Percentiles rank a stretch among this genome's conserved stretches.
Evolutionary conservation across 805 yeast genomes (phyloP).

Genomic region (Priceomyces fermenticarens): DNA sequence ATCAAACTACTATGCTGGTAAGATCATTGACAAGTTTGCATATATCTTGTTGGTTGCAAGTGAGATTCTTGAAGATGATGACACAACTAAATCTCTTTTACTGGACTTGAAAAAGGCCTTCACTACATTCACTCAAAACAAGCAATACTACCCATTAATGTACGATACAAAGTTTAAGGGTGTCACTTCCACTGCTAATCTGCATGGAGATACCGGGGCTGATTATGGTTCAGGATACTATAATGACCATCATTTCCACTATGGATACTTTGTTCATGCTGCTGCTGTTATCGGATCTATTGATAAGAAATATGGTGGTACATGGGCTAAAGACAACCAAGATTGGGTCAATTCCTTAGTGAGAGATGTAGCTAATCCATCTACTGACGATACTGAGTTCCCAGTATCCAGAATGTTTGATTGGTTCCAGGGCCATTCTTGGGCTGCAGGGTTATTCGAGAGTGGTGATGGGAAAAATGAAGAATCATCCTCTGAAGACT

Average conservation of each 20-base stretch:
- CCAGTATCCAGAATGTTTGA: conserved; percentile 74
- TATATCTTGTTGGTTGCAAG: conserved; percentile 50
- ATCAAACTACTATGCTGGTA: conserved; percentile 53
- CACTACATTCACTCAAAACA: conserved; percentile 33
- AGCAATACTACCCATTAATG: conserved; percentile 48
- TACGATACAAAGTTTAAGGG: conserved; percentile 58
- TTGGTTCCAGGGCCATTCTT: conserved; percentile 76
- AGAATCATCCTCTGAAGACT: conserved; percentile 73
- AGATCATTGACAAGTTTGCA: conserved; percentile 55
- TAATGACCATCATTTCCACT: conserved; percentile 87
- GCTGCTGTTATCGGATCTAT: conserved; percentile 76
- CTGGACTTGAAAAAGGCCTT: conserved; percentile 43
- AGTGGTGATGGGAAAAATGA: conserved; percentile 75
- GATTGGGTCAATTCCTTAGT: conserved; percentile 60
- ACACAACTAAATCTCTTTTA: conserved; percentile 33
- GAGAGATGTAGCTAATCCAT: conserved; percentile 69
- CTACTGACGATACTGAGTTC: conserved; percentile 52
- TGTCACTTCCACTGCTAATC: conserved; percentile 50
- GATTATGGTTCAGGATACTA: conserved; percentile 75
- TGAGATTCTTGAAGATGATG: conserved; percentile 45
- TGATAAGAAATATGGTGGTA: conserved; percentile 51
- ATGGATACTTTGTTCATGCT: conserved; percentile 78
- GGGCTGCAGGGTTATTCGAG: conserved; percentile 70
- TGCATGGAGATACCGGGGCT: conserved; percentile 41
- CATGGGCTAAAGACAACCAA: conserved; percentile 49